Evolutionary conservation across 2,329 filamentous ascomycete genomes (phyloP), one percentile per base, ranked within the genome.

Genomic region (Aureobasidium melanogenum): DNA sequence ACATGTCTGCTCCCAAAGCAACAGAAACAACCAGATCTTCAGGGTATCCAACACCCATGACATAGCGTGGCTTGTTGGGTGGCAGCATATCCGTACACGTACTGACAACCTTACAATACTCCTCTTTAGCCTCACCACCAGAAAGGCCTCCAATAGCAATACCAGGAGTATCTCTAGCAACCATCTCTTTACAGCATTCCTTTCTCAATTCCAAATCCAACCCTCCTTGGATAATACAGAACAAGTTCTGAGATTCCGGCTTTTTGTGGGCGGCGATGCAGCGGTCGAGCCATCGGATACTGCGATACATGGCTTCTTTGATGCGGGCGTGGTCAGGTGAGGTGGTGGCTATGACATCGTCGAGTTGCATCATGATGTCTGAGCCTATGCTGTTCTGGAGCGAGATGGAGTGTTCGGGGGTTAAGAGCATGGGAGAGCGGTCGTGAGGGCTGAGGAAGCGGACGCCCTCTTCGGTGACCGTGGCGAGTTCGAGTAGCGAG

Each of bases 281-380:
- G 59, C 94, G 85, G 75, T 99, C 95, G 6, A 99, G 82, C 95
- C 95, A 99, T 41, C 95, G 85, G 8, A 99, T 85, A 60, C 91
- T 96, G 60, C 94, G 87, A 70, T 94, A 83, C 92, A 97, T 97
- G 54, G 94, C 94, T 74, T 96, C 91, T 64, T 87, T 84, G 84
- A 99, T 97, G 58, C 95, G 87, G 22, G 80, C 86, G 61, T 84
- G 80, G 74, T 99, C 94, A 0, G 93, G 93, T 0, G 91, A 97
- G 0, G 94, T 99, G 0, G 94, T 97, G 32, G 91, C 93, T 56
- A 99, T 88, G 15, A 99, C 95, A 74, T 99, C 95, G 79, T 99
- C 94, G 4, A 99, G 85, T 76, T 99, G 95, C 95, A 99, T 99
- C 67, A 97, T 97, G 68, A 99, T 97, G 75, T 99, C 94, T 65